A percentile compares a stretch with the other conserved stretches of the same genome.
Conservation (phyloP, 2,329 filamentous ascomycete genomes). For the Cercospora zeae-maydis region DNA sequence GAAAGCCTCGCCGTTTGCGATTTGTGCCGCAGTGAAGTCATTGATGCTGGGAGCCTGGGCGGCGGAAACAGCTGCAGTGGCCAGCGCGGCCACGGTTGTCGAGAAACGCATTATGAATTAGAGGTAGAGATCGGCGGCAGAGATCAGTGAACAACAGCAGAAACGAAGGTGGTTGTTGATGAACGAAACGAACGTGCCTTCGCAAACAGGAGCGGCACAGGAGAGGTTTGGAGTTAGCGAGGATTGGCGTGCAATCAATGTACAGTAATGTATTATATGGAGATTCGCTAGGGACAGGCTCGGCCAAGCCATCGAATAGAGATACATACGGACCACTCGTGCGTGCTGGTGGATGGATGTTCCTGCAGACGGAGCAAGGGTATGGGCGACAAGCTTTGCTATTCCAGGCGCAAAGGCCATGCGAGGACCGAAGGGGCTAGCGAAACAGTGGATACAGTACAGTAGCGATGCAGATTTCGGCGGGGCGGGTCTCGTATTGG, state of each 20-base stretch:
- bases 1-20: slow-evolving; percentile 32
- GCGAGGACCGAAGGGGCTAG: slow-evolving; percentile 9
- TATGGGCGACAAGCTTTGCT: slow-evolving; percentile 4
- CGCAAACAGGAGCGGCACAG: slow-evolving; percentile 7
- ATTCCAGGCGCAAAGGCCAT: slow-evolving; percentile 4
- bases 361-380: slow-evolving; percentile 13
- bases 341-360: slow-evolving; percentile 3
- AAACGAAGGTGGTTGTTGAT: slow-evolving; percentile 14
- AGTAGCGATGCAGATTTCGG: slow-evolving; percentile 4
- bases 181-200: neutral
- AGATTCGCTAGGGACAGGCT: neutral
- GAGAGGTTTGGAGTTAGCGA: slow-evolving; percentile 2
- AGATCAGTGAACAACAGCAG: neutral
- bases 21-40: slow-evolving; percentile 29
- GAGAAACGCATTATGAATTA: slow-evolving; percentile 22
- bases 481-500: slow-evolving; percentile 4
- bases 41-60: slow-evolving; percentile 26
- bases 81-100: slow-evolving; percentile 8
- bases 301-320: slow-evolving; percentile 8
- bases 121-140: slow-evolving; percentile 1
- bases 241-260: slow-evolving; percentile 2
- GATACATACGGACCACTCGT: no score
- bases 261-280: neutral
- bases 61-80: slow-evolving; percentile 21
- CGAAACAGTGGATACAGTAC: neutral